Evolutionary conservation across 345 rosid genomes (phyloP).

Genomic region (Combretum micranthum): DNA sequence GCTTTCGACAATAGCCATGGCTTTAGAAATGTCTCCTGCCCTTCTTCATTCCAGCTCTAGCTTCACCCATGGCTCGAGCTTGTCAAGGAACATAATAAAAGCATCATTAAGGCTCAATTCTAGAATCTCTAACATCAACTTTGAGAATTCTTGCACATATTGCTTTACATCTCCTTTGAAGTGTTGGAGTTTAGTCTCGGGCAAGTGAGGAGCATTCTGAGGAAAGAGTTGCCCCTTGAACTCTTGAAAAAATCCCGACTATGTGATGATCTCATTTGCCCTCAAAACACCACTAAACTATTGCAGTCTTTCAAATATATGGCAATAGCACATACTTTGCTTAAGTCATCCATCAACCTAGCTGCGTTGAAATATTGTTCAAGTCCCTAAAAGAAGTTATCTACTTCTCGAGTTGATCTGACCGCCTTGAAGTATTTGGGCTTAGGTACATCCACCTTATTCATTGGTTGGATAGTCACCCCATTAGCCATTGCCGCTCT

Average conservation of each 20-base stretch:
- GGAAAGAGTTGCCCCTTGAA: neutral
- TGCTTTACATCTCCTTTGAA: neutral
- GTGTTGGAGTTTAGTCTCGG: neutral
- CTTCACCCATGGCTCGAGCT: neutral
- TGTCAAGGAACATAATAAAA: neutral
- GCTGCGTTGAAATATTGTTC: neutral
- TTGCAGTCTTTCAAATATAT: neutral
- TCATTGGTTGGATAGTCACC: too few relatives aligned
- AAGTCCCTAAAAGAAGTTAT: too few relatives aligned
- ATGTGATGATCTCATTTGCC: neutral
- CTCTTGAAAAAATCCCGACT: neutral
- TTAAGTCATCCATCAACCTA: neutral
- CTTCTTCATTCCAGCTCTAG: neutral
- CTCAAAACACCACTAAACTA: neutral
- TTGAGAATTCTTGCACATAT: slow-evolving; percentile 3
- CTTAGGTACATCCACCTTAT: too few relatives aligned
- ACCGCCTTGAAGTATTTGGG: too few relatives aligned
- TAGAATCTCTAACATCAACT: neutral
- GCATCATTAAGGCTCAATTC: neutral
- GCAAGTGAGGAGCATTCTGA: neutral
- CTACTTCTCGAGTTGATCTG: too few relatives aligned
- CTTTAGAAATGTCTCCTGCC: neutral
- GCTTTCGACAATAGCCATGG: neutral
- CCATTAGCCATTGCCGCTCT: too few relatives aligned
- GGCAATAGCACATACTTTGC: neutral